phyloP scores from a whole-genome alignment of 2,329 filamentous ascomycete species.

The Capronia coronata region DNA sequence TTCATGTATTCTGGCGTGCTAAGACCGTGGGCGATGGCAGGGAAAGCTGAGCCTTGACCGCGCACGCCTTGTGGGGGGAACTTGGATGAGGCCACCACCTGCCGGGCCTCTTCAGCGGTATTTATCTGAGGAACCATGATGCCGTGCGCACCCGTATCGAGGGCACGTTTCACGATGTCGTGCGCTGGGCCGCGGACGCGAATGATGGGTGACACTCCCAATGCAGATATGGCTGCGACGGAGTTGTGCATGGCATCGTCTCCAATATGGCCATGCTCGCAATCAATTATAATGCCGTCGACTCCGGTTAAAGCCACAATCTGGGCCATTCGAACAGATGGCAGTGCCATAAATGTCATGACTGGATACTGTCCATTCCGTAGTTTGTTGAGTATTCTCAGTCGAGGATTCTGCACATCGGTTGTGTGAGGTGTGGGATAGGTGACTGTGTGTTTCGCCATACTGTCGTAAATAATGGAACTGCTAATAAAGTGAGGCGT shows the following conservation, averaged over 20 bases:
- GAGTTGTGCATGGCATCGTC: slow-evolving; percentile 40
- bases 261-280: too few species aligned
- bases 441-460: too few species aligned
- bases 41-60: slow-evolving; percentile 42
- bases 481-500: too few species aligned
- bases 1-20: slow-evolving; percentile 8
- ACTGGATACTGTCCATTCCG: too few species aligned
- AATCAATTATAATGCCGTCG: too few species aligned
- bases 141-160: slow-evolving; percentile 55
- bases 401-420: too few species aligned
- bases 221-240: slow-evolving; percentile 33
- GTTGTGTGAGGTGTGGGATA: too few species aligned
- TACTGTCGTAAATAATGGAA: too few species aligned
- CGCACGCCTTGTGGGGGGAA: slow-evolving; percentile 50
- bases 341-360: too few species aligned
- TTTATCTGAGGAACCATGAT: slow-evolving; percentile 50
- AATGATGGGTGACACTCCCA: slow-evolving; percentile 38
- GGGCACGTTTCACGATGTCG: slow-evolving; percentile 56
- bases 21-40: slow-evolving; percentile 2
- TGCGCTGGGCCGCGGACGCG: slow-evolving; percentile 50
- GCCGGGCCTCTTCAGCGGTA: slow-evolving; percentile 46
- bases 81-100: slow-evolving; percentile 47
- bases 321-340: too few species aligned
- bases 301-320: too few species aligned
- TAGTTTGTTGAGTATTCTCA: too few species aligned